Base-by-base conservation (phyloP, 2,329 filamentous ascomycete species). In the Fusarium temperatum region DNA sequence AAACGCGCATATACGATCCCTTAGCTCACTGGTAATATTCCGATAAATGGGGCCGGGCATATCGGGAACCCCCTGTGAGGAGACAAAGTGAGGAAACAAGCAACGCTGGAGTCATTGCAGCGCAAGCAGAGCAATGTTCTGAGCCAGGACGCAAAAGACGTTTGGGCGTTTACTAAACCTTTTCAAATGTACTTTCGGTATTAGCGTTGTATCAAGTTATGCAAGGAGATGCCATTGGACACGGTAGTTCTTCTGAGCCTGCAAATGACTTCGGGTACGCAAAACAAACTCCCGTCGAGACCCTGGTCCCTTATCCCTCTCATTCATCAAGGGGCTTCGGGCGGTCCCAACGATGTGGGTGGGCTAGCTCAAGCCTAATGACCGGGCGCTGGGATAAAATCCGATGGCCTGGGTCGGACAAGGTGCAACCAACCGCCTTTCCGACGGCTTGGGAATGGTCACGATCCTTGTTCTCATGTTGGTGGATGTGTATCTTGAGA, bases 341-440 rank as follows among this genome's bases (percentile, higher is more conserved):
- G 59, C 47, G 66, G 75, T 74, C 73, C 76, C 76, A 74, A 54
- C 59, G 63, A 63, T 60, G 60, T 74, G 76, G 73, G 66, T 78
- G 66, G 63, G 66, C 71, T 76, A 78, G 66, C 68, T 72, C 36
- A 57, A 70, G 50, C 55, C 61, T 47, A 47, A 61, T 44, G 61
- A 62, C 71, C 71, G 66, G 76, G 71, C 66, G 61, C 71, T 76
- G 71, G 76, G 73, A 71, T 72, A 62, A 68, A 75, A 75, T 75
- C 76, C 76, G 75, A 60, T 66, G 68, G 75, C 72, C 65, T 78
- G 76, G 76, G 70, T 76, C 70, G 62, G 71, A 75, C 62, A 73
- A 66, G 66, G 62, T 66, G 59, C 61, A 67, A 42, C 64, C 63
- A 70, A 60, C 60, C 68, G 54, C 59, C 71, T 70, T 72, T 73